Base-by-base conservation (phyloP, 2,329 filamentous ascomycete genomes). In the Geosmithia putterillii region DNA sequence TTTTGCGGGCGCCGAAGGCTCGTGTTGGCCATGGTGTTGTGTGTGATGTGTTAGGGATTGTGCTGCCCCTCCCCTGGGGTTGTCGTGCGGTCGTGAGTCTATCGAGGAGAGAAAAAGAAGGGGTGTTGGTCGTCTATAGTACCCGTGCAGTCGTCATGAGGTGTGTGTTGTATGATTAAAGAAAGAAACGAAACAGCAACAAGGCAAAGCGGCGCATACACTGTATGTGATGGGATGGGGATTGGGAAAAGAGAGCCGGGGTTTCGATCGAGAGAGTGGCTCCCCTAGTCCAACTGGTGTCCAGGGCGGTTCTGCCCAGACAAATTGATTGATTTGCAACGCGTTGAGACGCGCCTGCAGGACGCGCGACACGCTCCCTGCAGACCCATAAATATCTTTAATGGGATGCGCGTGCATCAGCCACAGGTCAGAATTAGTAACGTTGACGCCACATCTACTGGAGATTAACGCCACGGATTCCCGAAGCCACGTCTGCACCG, bases 1-100 rank as follows among this genome's bases (percentile, higher is more conserved):
- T 80, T 79, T 57, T 78, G 71, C 39, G 79, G 79, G 55, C 68
- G 69, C 45, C 77, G 66, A 53, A 81, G 60, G 41, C 66, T 67
- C 40, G 74, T 79, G 60, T 77, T 79, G 40, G 77, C 64, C 80
- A 83, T 76, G 52, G 58, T 62, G 57, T 43, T 32, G 28, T 7
- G 28, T 32, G 28, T 32, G 23, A 25, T 6, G 23, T 32, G 28
- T 32, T 32, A 32, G 28, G 36, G 18, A 35, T 32, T 32, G n/a
- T 14, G 28, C 19, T 20, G 37, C 32, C 43, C 42, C 38, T 37
- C 34, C 42, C 37, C 7, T 42, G n/a, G 21, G 19, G 19, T 9
- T 9, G 22, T 42, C 15, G 39, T 25, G 20, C 23, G 23, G 19
- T 42, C 15, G 18, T 20, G 20, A 34, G n/a, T 38, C 7, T 10